phyloP scores from a whole-genome alignment of 345 rosid species.

The Physaria fendleri region DNA sequence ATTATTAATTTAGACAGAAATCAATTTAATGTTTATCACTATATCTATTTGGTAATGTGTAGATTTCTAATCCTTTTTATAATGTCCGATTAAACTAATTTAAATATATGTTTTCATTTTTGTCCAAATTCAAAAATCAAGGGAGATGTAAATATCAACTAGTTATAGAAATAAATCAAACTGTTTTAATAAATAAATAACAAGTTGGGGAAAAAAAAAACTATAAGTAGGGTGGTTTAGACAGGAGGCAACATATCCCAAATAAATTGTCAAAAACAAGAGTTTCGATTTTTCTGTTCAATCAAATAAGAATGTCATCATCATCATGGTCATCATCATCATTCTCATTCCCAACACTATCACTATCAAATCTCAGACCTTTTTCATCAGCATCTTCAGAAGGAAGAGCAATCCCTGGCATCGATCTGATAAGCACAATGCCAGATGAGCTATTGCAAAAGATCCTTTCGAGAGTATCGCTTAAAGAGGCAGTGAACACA shows the following conservation, averaged over 20 bases:
- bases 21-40: neutral
- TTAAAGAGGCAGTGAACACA: too few species aligned
- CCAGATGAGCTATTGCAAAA: too few species aligned
- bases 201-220: too few species aligned
- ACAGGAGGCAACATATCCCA: neutral
- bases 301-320: neutral
- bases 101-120: neutral
- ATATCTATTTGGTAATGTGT: neutral
- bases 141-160: neutral
- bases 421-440: neutral
- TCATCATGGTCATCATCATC: neutral
- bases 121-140: neutral
- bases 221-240: neutral
- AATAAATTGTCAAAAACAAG: neutral
- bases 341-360: neutral
- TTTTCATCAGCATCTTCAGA: neutral
- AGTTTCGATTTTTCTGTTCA: neutral
- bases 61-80: neutral
- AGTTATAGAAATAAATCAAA: neutral
- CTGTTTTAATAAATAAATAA: neutral
- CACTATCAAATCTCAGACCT: neutral
- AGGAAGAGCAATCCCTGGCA: neutral
- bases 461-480: too few species aligned
- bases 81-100: neutral
- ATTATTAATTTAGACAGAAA: neutral